Percentiles rank a stretch among this genome's conserved stretches.
phyloP scores from a whole-genome alignment of 345 rosid genomes.

The Eucalyptus cladocalyx region DNA sequence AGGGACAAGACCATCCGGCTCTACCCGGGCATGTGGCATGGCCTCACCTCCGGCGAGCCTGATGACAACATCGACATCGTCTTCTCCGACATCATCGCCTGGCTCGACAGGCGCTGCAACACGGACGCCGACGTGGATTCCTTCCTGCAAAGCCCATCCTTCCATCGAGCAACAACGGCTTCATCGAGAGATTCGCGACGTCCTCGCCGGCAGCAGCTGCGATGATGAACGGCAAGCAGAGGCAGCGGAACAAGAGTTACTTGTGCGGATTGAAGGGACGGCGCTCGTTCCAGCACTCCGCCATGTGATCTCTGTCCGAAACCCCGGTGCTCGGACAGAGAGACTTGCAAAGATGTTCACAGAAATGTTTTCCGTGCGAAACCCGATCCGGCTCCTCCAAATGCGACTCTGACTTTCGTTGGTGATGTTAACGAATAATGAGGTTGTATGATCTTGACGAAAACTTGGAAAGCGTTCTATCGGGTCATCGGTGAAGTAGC shows the following conservation, averaged over 20 bases:
- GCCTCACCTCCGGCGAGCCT: conserved; percentile 73
- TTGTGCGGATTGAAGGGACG: conserved; percentile 57
- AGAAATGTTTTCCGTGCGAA: background rate
- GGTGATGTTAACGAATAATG: background rate
- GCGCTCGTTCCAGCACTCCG: conserved; percentile 41
- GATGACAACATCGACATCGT: conserved; percentile 62
- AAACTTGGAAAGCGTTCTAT: background rate
- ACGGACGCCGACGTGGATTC: background rate
- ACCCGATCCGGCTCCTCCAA: background rate
- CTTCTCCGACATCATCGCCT: conserved; percentile 52
- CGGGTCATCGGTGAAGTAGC: background rate
- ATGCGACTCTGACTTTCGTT: background rate
- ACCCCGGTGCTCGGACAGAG: background rate
- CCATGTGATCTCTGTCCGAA: conserved; percentile 22
- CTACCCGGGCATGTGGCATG: conserved; percentile 97
- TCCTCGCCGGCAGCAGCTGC: background rate
- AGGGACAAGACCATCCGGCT: conserved; percentile 72
- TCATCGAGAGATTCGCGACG: background rate
- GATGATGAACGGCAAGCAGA: background rate
- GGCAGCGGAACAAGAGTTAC: conserved; percentile 6
- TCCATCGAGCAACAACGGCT: background rate
- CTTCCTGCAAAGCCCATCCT: background rate
- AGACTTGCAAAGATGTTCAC: background rate
- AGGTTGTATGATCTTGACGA: background rate
- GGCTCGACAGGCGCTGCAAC: conserved; percentile 51